Base-by-base conservation (phyloP, 1,284 basidiomycete genomes). In the Microbotryum silenes-acaulis region DNA sequence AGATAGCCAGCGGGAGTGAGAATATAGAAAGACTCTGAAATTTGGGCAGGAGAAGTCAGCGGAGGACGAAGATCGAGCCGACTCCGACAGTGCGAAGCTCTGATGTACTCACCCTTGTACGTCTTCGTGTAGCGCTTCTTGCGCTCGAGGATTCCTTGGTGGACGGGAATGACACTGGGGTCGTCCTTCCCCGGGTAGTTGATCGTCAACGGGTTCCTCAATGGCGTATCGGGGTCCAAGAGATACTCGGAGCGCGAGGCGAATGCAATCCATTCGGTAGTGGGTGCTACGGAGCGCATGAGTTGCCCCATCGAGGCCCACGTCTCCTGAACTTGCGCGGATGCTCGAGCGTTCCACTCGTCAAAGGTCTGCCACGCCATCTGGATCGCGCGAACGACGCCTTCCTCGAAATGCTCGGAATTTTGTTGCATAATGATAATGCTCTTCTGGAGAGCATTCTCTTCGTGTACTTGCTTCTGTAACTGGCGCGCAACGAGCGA, bases 341-440 rank as follows among this genome's bases (percentile, higher is more conserved):
- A 84, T 81, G 91, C 90, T 72, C 94, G 88, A 7, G 87, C 72
- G 55, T 91, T 87, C 94, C 94, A 98, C 77, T 97, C 93, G 73
- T 94, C 89, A 74, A 91, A 98, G 1, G 92, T 97, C 68, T 88
- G 84, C 94, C 94, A 98, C 1, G 94, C 91, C 45, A 89, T 91
- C 77, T 98, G 92, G 69, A 98, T 85, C 37, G 90, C 86, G 69
- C 90, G 88, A 47, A 98, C 91, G 71, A 98, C 89, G 64, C 93
- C 94, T 73, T 92, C 89, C 77, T 97, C 94, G 71, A 98, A 98
- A 75, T 96, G 88, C 25, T 93, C 94, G 53, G 88, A 91, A 77
- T 97, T 97, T 72, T 97, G 75, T 75, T 98, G 94, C 85, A 97
- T 97, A 76, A 98, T 96, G 73, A 98, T 87, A 74, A 97, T 89